Conservation (phyloP, 2,329 filamentous ascomycete species). For the Fusarium sp. region DNA sequence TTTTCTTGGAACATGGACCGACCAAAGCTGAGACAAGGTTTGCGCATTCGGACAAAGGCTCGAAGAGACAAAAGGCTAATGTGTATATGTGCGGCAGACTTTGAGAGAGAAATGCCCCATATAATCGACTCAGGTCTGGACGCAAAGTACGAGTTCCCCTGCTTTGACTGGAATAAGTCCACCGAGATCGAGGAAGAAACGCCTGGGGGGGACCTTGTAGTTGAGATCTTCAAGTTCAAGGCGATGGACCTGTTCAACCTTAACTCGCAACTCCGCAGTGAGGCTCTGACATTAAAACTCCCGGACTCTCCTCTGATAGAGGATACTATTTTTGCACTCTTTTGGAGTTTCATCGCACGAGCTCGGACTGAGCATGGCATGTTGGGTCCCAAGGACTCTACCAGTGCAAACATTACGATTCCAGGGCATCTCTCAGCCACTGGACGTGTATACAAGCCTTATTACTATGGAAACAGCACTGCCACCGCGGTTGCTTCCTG, state of each 20-base stretch:
- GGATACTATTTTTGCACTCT: constrained; percentile 30
- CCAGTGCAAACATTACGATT: constrained; percentile 11
- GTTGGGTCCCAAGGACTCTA: neutral
- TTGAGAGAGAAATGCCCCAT: constrained; percentile 10
- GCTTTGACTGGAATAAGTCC: constrained; percentile 25
- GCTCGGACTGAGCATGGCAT: neutral
- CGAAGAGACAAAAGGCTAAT: constrained; percentile 1
- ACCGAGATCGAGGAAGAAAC: neutral
- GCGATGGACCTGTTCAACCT: neutral
- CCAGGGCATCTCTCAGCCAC: constrained; percentile 8
- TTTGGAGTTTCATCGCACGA: constrained; percentile 33
- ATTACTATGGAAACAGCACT: constrained; percentile 34
- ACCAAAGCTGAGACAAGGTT: neutral
- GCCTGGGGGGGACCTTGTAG: neutral
- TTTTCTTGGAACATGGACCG: neutral
- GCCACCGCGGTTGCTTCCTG: constrained; percentile 17
- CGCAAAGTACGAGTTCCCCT: constrained; percentile 15
- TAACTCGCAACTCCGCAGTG: neutral
- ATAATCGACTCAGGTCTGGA: neutral
- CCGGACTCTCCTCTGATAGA: neutral
- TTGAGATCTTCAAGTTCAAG: constrained; percentile 6
- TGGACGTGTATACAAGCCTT: neutral
- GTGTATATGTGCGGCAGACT: neutral
- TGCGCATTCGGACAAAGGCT: neutral
- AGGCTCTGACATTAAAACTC: neutral